These are phyloP conservation scores for Ganoderma sinense DNA, from an alignment of 1,284 basidiomycete species.

Conservation along the genomic window DNA sequence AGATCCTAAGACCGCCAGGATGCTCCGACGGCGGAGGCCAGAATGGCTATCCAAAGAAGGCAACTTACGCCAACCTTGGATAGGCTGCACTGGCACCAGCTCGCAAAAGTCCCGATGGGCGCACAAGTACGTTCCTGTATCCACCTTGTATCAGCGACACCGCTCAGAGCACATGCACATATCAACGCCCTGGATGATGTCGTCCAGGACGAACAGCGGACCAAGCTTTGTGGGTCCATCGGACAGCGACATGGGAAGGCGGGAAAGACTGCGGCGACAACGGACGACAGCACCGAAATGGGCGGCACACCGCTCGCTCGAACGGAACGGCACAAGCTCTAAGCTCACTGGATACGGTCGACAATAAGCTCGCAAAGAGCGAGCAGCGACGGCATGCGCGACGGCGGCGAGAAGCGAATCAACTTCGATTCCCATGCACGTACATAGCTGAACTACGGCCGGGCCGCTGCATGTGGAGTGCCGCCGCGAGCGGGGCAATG, in stretches of 20 bases:
- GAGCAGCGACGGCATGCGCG: background rate
- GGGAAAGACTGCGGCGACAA: background rate
- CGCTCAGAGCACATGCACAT: slow-evolving; percentile 1
- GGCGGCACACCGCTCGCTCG: background rate
- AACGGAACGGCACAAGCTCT: background rate
- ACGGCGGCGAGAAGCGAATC: background rate
- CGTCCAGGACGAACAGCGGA: background rate
- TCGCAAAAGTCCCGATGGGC: background rate
- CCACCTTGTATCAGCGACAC: background rate
- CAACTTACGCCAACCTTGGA: slow-evolving; percentile 1
- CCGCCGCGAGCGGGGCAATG: background rate
- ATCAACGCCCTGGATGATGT: background rate
- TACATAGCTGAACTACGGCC: background rate
- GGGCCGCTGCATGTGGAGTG: background rate
- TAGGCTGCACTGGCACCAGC: background rate
- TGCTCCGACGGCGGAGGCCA: background rate
- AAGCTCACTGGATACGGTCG: background rate
- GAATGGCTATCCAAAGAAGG: background rate
- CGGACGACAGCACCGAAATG: background rate
- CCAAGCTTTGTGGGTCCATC: background rate
- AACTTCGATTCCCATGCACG: background rate
- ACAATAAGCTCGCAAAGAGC: background rate
- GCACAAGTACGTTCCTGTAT: background rate
- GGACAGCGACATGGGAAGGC: background rate
- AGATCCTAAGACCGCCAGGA: slow-evolving; percentile 2